Conservation (phyloP, 257 asterid genomes). For the Nicotiana sylvestris region DNA sequence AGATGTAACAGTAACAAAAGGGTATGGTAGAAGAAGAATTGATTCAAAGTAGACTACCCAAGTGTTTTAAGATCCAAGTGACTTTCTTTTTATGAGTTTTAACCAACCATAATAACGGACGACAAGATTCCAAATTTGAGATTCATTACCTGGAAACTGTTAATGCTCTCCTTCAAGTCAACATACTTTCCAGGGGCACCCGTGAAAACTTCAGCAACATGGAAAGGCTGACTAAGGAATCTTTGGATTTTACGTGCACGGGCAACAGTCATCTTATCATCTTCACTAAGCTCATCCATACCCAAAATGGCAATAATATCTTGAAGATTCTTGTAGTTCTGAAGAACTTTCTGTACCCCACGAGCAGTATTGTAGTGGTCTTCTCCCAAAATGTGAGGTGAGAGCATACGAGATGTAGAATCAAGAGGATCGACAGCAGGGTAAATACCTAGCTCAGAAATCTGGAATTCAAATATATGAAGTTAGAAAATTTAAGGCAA, state of each 20-base stretch:
- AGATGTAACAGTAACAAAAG: neutral
- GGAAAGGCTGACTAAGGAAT: constrained; percentile 98
- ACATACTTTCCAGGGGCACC: constrained; percentile 98
- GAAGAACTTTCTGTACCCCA: constrained; percentile 96
- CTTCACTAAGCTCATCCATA: constrained; percentile 99
- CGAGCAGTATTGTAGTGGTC: constrained; percentile 96
- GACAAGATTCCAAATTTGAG: neutral
- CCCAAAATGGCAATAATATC: constrained; percentile 99
- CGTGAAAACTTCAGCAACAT: constrained; percentile 97
- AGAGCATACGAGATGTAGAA: constrained; percentile 98
- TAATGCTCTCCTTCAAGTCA: constrained; percentile 88
- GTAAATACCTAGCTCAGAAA: constrained; percentile 97
- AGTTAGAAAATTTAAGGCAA: neutral
- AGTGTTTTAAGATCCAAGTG: neutral
- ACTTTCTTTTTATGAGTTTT: neutral
- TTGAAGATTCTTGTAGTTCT: constrained; percentile 95
- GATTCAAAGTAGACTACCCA: neutral
- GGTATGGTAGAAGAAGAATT: neutral
- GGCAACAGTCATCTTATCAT: constrained; percentile 96
- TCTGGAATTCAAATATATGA: constrained; percentile 28
- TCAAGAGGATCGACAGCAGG: constrained; percentile 99
- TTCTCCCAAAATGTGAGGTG: constrained; percentile 95
- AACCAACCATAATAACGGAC: neutral
- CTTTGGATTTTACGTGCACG: constrained; percentile 93
- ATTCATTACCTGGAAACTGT: constrained; percentile 81